Conservation (phyloP, 805 yeast genomes). For the Ogataea nakhonphanomensis region DNA sequence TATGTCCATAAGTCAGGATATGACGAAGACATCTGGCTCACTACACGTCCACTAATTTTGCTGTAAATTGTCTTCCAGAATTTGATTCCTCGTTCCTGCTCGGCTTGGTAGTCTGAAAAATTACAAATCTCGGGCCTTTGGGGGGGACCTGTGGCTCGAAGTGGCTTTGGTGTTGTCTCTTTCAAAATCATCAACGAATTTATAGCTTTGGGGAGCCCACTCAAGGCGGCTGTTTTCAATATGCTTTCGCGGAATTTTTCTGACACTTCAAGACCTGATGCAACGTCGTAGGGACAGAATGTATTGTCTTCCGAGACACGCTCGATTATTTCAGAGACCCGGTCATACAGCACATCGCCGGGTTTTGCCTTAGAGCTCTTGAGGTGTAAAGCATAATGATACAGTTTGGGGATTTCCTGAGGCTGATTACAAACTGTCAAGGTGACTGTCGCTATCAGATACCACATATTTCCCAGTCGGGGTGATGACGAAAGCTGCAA, state of each 20-base stretch:
- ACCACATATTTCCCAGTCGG: slow-evolving; percentile 61
- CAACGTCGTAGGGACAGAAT: slow-evolving; percentile 17
- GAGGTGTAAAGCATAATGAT: slow-evolving; percentile 57
- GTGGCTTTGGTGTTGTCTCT: slow-evolving; percentile 54
- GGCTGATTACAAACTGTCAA: slow-evolving; percentile 81
- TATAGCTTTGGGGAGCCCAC: slow-evolving; percentile 83
- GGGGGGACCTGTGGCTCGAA: slow-evolving; percentile 31
- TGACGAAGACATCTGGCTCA: slow-evolving; percentile 62
- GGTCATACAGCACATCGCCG: slow-evolving; percentile 14
- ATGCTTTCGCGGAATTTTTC: slow-evolving; percentile 70
- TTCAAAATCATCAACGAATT: slow-evolving; percentile 67
- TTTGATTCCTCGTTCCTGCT: slow-evolving; percentile 47
- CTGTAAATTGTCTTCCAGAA: slow-evolving; percentile 77
- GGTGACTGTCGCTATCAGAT: slow-evolving; percentile 73
- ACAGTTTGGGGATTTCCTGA: slow-evolving; percentile 70
- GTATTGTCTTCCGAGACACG: slow-evolving; percentile 13
- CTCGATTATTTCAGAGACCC: slow-evolving; percentile 9
- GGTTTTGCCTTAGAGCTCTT: slow-evolving; percentile 17
- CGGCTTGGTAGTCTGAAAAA: slow-evolving; percentile 16
- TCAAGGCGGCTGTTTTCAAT: slow-evolving; percentile 71
- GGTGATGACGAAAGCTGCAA: slow-evolving; percentile 53
- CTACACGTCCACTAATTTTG: slow-evolving; percentile 67
- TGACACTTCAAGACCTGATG: slow-evolving; percentile 25
- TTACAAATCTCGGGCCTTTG: slow-evolving; percentile 18
- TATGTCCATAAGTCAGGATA: slow-evolving; percentile 85